These are phyloP conservation scores for Neurospora sp. DNA, from an alignment of 495 filamentous ascomycete species.

Conservation along the genomic window DNA sequence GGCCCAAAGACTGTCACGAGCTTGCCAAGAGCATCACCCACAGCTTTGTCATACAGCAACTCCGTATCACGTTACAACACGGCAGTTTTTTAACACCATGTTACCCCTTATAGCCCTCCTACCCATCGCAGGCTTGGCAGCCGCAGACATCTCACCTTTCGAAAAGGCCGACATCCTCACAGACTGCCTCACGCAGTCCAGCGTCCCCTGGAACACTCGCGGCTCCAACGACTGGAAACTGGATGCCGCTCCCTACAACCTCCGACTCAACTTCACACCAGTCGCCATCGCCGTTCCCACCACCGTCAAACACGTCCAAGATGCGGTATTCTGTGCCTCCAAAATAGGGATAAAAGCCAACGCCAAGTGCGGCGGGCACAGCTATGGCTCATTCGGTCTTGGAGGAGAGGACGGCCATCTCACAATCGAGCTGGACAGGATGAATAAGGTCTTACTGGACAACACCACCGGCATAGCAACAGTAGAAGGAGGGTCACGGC, in stretches of 20 bases:
- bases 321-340: conserved; percentile 29
- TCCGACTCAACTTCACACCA: conserved; percentile 28
- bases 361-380: conserved; percentile 39
- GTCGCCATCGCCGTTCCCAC: conserved; percentile 31
- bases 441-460: conserved; percentile 33
- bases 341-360: conserved; percentile 32
- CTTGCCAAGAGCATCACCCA: conserved; percentile 1
- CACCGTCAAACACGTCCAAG: conserved; percentile 29
- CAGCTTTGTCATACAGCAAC: background rate
- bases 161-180: conserved; percentile 23
- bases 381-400: conserved; percentile 36
- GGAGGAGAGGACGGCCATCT: conserved; percentile 40
- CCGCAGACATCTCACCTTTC: conserved; percentile 6
- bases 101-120: conserved; percentile 11
- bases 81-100: conserved; percentile 1
- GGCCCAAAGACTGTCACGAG: background rate
- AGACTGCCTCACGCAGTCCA: conserved; percentile 28
- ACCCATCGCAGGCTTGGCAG: conserved; percentile 8
- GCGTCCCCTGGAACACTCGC: conserved; percentile 21
- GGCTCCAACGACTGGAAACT: conserved; percentile 30
- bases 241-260: conserved; percentile 32
- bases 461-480: conserved; percentile 28
- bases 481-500: conserved; percentile 28
- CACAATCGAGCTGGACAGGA: conserved; percentile 33
- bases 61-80: conserved; percentile 10